Conservation (phyloP, 2,329 filamentous ascomycete species). For the Apiospora arundinis region DNA sequence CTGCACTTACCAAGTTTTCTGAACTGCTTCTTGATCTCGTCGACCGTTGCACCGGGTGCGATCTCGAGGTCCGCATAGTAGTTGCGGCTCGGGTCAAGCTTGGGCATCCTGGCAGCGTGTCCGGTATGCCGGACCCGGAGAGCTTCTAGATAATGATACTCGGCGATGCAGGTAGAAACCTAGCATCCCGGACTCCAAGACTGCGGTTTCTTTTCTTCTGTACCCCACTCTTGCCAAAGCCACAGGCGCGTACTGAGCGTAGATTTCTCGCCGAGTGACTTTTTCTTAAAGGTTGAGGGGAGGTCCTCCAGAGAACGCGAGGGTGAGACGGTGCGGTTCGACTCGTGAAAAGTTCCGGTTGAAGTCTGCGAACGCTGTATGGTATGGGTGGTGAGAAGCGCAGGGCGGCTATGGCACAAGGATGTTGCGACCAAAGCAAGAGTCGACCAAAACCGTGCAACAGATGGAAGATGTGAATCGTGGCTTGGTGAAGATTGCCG, state of each 20-base stretch:
- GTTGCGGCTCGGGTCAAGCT: slow-evolving; percentile 72
- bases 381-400: not conserved
- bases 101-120: slow-evolving; percentile 63
- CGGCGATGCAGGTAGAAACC: slow-evolving; percentile 21
- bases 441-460: not conserved
- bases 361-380: not conserved
- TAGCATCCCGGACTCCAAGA: slow-evolving; percentile 10
- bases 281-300: not conserved
- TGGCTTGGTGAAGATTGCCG: not conserved
- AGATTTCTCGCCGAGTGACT: not conserved
- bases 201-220: not conserved
- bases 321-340: not conserved
- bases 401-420: not conserved
- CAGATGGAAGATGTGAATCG: not conserved
- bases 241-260: not conserved
- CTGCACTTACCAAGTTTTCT: slow-evolving; percentile 72
- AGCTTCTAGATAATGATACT: slow-evolving; percentile 24
- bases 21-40: slow-evolving; percentile 87
- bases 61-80: slow-evolving; percentile 88
- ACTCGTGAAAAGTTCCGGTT: not conserved
- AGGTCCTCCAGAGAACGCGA: not conserved
- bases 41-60: slow-evolving; percentile 67
- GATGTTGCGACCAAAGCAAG: not conserved
- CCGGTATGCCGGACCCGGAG: not conserved
- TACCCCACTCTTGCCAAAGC: not conserved